phyloP scores from a whole-genome alignment of 148 eudicot genomes.

The Rhododendron griersonianum region DNA sequence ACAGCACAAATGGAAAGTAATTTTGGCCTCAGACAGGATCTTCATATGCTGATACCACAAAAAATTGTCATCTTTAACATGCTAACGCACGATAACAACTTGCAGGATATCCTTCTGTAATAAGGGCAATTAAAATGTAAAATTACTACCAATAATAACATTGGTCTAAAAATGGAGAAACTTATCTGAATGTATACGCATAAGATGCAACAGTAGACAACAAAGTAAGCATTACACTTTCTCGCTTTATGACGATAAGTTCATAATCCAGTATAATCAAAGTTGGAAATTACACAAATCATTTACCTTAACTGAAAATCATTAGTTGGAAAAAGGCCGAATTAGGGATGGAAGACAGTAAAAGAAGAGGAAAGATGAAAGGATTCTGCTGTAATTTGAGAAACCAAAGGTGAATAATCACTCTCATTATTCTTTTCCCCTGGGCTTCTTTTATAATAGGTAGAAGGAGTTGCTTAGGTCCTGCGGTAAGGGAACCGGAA shows the following conservation, averaged over 20 bases:
- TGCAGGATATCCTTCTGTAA: not conserved
- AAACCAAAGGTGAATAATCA: not conserved
- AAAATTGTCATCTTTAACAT: not conserved
- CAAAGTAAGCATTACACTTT: not conserved
- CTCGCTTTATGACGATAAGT: not conserved
- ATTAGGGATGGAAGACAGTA: not conserved
- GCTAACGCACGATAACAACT: not conserved
- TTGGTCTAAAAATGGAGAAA: not conserved
- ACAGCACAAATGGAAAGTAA: conserved; percentile 28
- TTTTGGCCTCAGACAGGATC: conserved; percentile 10
- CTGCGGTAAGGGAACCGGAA: not conserved
- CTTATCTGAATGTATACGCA: not conserved
- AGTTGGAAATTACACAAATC: not conserved
- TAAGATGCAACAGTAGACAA: not conserved
- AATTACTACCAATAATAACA: no score
- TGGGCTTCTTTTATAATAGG: not conserved
- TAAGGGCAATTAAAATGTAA: not conserved
- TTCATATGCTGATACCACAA: not conserved
- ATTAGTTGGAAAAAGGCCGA: not conserved
- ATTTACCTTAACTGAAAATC: not conserved
- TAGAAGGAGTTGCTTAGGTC: not conserved
- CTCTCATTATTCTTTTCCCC: not conserved
- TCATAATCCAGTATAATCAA: not conserved
- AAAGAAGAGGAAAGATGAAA: not conserved
- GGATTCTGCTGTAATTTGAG: not conserved